Evolutionary conservation across 73 alveolate genomes (phyloP).

Genomic region (Durusdinium trenchii): DNA sequence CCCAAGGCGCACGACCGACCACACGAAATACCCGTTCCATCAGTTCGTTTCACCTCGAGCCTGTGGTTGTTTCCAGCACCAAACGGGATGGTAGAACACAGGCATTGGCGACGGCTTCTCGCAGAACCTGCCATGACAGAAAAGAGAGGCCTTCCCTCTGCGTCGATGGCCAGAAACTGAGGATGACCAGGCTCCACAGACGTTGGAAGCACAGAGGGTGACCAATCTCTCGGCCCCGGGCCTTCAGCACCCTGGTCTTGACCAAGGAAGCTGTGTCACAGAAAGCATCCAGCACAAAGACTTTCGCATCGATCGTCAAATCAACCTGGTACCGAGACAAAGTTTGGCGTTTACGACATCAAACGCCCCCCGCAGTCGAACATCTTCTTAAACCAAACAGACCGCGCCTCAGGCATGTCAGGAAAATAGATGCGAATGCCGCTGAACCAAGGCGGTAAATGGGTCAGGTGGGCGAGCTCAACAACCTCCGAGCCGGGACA

Average conservation of each 20-base stretch:
- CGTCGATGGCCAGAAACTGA: neutral
- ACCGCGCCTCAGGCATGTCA: conserved; percentile 47
- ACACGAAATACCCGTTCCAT: neutral
- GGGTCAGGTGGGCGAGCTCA: conserved; percentile 22
- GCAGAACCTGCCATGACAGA: conserved; percentile 28
- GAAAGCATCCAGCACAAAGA: conserved; percentile 76
- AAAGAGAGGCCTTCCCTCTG: neutral
- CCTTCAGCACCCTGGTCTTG: conserved; percentile 66
- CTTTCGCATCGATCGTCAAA: conserved; percentile 54
- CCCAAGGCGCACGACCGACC: no score
- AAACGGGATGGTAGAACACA: conserved; percentile 64
- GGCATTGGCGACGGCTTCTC: conserved; percentile 60
- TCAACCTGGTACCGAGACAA: neutral
- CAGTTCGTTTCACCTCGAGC: neutral
- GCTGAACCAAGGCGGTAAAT: conserved; percentile 33
- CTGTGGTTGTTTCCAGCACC: conserved; percentile 63
- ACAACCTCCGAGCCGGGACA: conserved; percentile 12
- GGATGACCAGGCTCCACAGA: neutral
- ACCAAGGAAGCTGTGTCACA: conserved; percentile 61
- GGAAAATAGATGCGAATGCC: conserved; percentile 52
- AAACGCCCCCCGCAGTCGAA: neutral
- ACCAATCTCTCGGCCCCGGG: neutral
- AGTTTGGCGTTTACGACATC: neutral
- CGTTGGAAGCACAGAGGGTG: neutral
- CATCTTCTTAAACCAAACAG: neutral